Evolutionary conservation across 2,329 filamentous ascomycete genomes (phyloP).

Genomic region (Pseudohalonectria lignicola): DNA sequence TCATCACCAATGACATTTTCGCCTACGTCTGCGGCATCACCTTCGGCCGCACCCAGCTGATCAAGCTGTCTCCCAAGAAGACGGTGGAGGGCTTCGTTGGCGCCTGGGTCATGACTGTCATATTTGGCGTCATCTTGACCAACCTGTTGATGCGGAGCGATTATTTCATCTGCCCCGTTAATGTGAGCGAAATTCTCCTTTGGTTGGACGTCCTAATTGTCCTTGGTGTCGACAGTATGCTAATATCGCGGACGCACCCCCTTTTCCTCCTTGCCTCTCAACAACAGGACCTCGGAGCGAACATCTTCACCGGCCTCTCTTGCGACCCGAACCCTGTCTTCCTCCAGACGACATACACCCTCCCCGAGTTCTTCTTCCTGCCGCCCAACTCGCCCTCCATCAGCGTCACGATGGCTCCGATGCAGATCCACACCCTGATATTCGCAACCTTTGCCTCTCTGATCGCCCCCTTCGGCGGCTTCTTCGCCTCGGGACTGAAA

Average conservation of each 20-base stretch:
- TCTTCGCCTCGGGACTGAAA: constrained; percentile 96
- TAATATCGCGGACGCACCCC: too few relatives aligned
- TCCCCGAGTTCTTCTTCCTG: constrained; percentile 64
- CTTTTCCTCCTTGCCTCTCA: constrained; percentile 2
- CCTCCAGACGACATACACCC: constrained; percentile 60
- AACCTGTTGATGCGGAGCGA: constrained; percentile 81
- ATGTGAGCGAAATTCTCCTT: too few relatives aligned
- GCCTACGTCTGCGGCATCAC: constrained; percentile 97
- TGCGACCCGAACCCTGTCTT: constrained; percentile 92
- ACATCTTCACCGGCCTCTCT: constrained; percentile 79
- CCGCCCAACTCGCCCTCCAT: constrained; percentile 38
- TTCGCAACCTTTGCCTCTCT: constrained; percentile 91
- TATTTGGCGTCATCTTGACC: constrained; percentile 74
- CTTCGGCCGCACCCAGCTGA: constrained; percentile 90
- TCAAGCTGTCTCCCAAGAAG: constrained; percentile 98
- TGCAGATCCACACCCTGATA: constrained; percentile 86
- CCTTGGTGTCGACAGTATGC: too few relatives aligned
- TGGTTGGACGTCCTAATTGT: too few relatives aligned
- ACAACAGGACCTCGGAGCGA: constrained; percentile 71
- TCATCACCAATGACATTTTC: constrained; percentile 98
- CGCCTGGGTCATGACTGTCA: constrained; percentile 88
- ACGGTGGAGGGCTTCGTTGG: constrained; percentile 96
- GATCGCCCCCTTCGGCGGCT: constrained; percentile 94
- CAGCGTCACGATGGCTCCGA: constrained; percentile 68
- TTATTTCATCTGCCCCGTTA: constrained; percentile 98